Conservation (phyloP, 306 rosid species). For the Trifolium fragiferum region DNA sequence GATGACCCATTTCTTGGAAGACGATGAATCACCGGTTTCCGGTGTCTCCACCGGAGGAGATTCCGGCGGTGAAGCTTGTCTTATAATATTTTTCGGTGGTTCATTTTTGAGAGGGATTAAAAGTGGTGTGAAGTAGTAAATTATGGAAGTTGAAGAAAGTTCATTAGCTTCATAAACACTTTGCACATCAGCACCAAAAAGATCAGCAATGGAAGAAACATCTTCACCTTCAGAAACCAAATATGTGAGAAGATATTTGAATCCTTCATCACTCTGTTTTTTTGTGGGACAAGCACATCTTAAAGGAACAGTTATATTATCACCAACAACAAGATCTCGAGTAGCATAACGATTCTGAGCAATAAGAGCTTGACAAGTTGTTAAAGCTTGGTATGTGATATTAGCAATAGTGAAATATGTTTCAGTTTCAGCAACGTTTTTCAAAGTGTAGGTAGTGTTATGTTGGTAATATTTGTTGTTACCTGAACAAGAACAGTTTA, state of each 20-base stretch:
- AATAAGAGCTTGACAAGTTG: constrained; percentile 69
- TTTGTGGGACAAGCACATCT: constrained; percentile 71
- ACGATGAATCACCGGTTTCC: constrained; percentile 10
- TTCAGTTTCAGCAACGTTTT: constrained; percentile 43
- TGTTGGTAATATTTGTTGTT: constrained; percentile 49
- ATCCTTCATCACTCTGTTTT: constrained; percentile 51
- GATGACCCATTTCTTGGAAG: constrained; percentile 57
- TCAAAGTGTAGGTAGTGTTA: constrained; percentile 51
- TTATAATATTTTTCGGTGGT: constrained; percentile 40
- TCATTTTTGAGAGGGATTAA: constrained; percentile 54
- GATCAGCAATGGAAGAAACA: constrained; percentile 36
- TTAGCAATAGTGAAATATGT: constrained; percentile 65
- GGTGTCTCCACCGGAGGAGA: neutral
- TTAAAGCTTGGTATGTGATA: constrained; percentile 64
- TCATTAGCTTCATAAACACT: constrained; percentile 55
- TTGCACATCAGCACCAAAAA: constrained; percentile 45
- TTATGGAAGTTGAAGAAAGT: neutral
- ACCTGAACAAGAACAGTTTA: constrained; percentile 62
- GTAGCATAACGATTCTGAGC: constrained; percentile 42
- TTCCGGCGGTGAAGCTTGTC: constrained; percentile 29
- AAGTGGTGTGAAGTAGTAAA: constrained; percentile 63
- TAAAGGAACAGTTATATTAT: constrained; percentile 52
- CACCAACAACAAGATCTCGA: constrained; percentile 31
- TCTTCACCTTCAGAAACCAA: constrained; percentile 44
- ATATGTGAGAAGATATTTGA: constrained; percentile 59